These are phyloP conservation scores for Neurospora sp. DNA, from an alignment of 2,329 filamentous ascomycete species.

Conservation along the genomic window DNA sequence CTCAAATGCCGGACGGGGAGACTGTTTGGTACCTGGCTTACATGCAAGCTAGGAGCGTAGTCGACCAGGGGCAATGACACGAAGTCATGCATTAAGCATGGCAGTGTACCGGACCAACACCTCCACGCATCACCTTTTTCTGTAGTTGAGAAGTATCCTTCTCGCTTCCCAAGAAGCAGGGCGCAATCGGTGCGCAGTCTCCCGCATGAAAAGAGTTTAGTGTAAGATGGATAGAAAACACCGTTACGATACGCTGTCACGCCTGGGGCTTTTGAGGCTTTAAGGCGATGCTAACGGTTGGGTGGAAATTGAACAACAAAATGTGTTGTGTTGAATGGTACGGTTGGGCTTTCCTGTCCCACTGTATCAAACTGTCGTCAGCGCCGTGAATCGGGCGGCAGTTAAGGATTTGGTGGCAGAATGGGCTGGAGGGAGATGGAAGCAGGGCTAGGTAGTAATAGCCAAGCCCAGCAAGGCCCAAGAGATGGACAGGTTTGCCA, in stretches of 20 bases:
- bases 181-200: background rate
- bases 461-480: slow-evolving; percentile 7
- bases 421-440: slow-evolving; percentile 13
- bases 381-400: slow-evolving; percentile 4
- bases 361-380: background rate
- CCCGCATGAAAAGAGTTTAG: background rate
- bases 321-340: background rate
- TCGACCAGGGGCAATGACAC: background rate
- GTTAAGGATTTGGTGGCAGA: slow-evolving; percentile 4
- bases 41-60: background rate
- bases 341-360: background rate
- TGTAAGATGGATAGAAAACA: background rate
- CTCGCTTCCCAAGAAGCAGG: background rate
- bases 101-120: background rate
- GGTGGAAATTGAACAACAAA: background rate
- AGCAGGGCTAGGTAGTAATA: slow-evolving; percentile 9
- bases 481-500: background rate
- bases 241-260: background rate
- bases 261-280: background rate
- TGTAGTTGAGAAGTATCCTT: background rate
- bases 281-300: background rate
- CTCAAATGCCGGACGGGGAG: background rate
- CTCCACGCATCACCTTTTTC: background rate
- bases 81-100: background rate
- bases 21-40: background rate